phyloP scores from a whole-genome alignment of 192 early-diverging fungal genomes.

The Entrophospora sp. region DNA sequence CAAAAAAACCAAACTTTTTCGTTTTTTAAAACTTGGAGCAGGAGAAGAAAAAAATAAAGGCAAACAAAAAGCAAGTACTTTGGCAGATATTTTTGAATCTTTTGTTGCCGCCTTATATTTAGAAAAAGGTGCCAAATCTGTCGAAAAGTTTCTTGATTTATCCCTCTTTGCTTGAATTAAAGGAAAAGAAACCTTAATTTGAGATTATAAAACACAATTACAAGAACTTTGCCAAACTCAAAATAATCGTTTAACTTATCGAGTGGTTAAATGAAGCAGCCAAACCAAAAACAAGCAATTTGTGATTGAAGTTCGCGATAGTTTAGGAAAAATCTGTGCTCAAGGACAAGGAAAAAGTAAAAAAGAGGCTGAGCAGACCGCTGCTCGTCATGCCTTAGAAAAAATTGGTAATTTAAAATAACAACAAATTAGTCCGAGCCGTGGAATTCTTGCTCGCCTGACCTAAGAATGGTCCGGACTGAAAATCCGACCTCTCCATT shows the following conservation, averaged over 20 bases:
- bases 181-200: not conserved
- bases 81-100: not conserved
- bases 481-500: too few species aligned
- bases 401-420: too few species aligned
- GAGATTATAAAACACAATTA: conserved; percentile 8
- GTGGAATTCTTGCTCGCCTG: too few species aligned
- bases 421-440: too few species aligned
- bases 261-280: not conserved
- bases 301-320: not conserved
- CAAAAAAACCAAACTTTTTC: not conserved
- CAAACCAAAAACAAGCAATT: not conserved
- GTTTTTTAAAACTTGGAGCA: not conserved
- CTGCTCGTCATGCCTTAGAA: not conserved
- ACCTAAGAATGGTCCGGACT: too few species aligned
- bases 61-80: not conserved
- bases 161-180: not conserved
- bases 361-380: not conserved
- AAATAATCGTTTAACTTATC: not conserved
- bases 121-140: not conserved
- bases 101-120: conserved; percentile 3
- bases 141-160: not conserved
- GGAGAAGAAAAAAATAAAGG: not conserved
- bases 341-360: not conserved
- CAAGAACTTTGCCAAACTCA: not conserved
- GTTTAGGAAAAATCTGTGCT: not conserved